Conservation (phyloP, 1,139 yeast genomes). For the Yamadazyma trypodendri region DNA sequence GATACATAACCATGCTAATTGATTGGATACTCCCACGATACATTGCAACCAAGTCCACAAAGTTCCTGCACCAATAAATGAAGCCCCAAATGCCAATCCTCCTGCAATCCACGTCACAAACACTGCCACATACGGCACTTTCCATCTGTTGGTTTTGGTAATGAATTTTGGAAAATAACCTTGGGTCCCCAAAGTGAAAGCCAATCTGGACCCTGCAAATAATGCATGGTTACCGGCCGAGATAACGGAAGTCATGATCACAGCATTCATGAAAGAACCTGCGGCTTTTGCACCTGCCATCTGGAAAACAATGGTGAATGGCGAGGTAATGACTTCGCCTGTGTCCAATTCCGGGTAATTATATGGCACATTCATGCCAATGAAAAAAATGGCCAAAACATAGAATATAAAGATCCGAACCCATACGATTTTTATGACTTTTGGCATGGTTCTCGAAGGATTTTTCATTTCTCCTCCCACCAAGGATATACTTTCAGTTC, state of each 20-base stretch:
- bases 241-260: constrained; percentile 41
- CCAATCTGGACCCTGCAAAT: constrained; percentile 44
- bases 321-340: constrained; percentile 53
- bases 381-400: constrained; percentile 41
- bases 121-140: constrained; percentile 41
- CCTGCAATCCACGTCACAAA: constrained; percentile 41
- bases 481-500: constrained; percentile 62
- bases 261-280: constrained; percentile 46
- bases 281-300: constrained; percentile 47
- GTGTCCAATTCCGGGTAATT: constrained; percentile 39
- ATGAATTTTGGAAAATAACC: constrained; percentile 40
- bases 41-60: constrained; percentile 47
- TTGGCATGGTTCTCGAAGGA: constrained; percentile 58
- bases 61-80: constrained; percentile 43
- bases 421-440: constrained; percentile 58
- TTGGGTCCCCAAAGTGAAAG: constrained; percentile 40
- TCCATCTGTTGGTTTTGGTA: constrained; percentile 33
- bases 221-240: constrained; percentile 50
- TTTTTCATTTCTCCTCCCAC: constrained; percentile 67
- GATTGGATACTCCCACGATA: constrained; percentile 44
- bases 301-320: constrained; percentile 64
- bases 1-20: constrained; percentile 43
- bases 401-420: constrained; percentile 46
- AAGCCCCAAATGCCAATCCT: constrained; percentile 44
- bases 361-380: constrained; percentile 46